phyloP scores from a whole-genome alignment of 306 rosid genomes.

The Cucumis cinereus region DNA sequence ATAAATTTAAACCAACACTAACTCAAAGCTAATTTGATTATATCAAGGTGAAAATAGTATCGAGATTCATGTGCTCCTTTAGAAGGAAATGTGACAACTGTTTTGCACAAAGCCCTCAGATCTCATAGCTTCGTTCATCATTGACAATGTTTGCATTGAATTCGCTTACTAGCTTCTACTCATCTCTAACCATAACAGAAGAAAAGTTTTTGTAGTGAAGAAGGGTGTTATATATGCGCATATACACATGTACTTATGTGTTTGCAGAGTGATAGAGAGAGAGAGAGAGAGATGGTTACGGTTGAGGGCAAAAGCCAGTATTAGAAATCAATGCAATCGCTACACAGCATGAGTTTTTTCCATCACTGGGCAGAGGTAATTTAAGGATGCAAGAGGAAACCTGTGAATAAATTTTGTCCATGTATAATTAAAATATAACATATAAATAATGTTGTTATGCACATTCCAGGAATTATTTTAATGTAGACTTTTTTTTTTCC shows the following conservation, averaged over 20 bases:
- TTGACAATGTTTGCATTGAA: background rate
- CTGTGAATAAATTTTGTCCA: background rate
- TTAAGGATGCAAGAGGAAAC: background rate
- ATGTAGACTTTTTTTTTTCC: too few relatives aligned
- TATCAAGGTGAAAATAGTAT: background rate
- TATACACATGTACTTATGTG: background rate
- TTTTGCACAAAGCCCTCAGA: background rate
- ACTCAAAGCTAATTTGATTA: background rate
- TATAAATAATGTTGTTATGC: background rate
- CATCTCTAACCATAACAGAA: background rate
- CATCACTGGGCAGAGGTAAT: background rate
- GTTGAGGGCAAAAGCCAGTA: slow-evolving; percentile 2
- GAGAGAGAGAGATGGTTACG: background rate
- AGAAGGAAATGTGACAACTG: background rate
- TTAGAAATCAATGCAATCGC: background rate
- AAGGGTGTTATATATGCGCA: background rate
- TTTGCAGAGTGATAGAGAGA: background rate
- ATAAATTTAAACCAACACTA: too few relatives aligned
- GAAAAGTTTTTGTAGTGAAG: background rate
- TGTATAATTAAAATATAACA: background rate
- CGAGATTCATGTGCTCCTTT: background rate
- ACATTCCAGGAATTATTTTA: background rate
- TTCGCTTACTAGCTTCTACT: background rate
- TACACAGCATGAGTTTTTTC: background rate
- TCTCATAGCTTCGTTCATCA: background rate